phyloP scores from a whole-genome alignment of 2,329 filamentous ascomycete species.

The Thyridium curvatum region DNA sequence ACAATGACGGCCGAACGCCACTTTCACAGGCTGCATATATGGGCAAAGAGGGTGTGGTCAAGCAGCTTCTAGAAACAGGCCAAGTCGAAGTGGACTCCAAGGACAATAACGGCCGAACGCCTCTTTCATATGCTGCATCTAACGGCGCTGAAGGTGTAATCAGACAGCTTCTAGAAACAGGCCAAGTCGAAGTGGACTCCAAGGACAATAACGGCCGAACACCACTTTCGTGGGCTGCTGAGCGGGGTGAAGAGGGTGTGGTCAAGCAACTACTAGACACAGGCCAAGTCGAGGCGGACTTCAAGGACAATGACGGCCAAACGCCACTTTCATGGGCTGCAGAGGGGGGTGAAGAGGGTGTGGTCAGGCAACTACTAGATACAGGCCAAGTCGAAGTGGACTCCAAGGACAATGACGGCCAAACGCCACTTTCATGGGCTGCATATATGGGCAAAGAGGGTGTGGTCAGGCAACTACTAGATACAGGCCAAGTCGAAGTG shows the following conservation, averaged over 20 bases:
- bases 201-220: not conserved
- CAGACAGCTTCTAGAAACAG: not conserved
- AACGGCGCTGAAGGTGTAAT: not conserved
- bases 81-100: not conserved
- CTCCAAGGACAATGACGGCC: not conserved
- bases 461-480: not conserved
- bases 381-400: not conserved
- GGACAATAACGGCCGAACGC: not conserved
- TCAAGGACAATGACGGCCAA: not conserved
- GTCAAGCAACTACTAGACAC: not conserved
- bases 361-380: not conserved
- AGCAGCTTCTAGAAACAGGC: no score
- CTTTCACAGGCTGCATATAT: no score
- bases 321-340: not conserved
- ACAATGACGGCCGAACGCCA: no score
- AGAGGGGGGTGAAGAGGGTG: not conserved
- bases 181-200: not conserved
- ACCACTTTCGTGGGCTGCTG: not conserved
- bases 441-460: not conserved
- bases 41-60: no score
- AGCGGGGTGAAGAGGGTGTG: not conserved
- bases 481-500: not conserved
- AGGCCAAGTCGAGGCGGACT: not conserved
- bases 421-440: not conserved
- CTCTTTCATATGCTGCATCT: not conserved